These are phyloP conservation scores for Epichloe amarillans DNA, from an alignment of 2,329 filamentous ascomycete genomes.

Conservation along the genomic window DNA sequence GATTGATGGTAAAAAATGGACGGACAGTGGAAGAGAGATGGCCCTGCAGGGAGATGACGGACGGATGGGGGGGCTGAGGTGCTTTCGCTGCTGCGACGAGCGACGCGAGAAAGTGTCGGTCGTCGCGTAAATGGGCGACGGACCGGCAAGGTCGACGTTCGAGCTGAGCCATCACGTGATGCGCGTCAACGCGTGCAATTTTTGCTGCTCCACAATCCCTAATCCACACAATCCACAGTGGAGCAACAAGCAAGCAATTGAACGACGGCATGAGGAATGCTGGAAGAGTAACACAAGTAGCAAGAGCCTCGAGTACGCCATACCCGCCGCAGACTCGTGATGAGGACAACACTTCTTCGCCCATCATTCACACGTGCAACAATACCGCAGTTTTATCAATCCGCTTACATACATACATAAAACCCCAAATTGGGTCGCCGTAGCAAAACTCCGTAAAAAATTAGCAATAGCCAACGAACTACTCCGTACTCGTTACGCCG, in stretches of 20 bases:
- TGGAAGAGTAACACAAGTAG: too few relatives aligned
- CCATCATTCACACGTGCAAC: too few relatives aligned
- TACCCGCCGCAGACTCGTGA: too few relatives aligned
- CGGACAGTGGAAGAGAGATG: slow-evolving; percentile 12
- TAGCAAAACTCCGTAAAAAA: neutral
- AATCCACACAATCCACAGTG: too few relatives aligned
- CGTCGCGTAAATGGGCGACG: slow-evolving; percentile 27
- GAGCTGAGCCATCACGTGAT: slow-evolving; percentile 21
- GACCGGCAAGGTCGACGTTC: slow-evolving; percentile 7
- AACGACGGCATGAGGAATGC: too few relatives aligned
- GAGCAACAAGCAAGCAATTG: too few relatives aligned
- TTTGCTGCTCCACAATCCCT: neutral
- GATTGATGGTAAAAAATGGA: slow-evolving; percentile 21
- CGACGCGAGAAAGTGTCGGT: slow-evolving; percentile 24
- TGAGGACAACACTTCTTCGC: too few relatives aligned
- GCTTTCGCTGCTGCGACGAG: slow-evolving; percentile 15
- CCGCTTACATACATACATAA: too few relatives aligned
- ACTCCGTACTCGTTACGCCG: neutral
- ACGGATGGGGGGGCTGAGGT: slow-evolving; percentile 11
- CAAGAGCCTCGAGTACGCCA: too few relatives aligned
- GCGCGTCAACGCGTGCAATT: slow-evolving; percentile 10
- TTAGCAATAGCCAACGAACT: neutral
- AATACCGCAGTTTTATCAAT: too few relatives aligned
- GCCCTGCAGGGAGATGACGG: slow-evolving; percentile 4
- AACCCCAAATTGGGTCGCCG: too few relatives aligned